These are phyloP conservation scores for Candida arabinofermentans DNA, from an alignment of 805 yeast genomes.

Conservation along the genomic window DNA sequence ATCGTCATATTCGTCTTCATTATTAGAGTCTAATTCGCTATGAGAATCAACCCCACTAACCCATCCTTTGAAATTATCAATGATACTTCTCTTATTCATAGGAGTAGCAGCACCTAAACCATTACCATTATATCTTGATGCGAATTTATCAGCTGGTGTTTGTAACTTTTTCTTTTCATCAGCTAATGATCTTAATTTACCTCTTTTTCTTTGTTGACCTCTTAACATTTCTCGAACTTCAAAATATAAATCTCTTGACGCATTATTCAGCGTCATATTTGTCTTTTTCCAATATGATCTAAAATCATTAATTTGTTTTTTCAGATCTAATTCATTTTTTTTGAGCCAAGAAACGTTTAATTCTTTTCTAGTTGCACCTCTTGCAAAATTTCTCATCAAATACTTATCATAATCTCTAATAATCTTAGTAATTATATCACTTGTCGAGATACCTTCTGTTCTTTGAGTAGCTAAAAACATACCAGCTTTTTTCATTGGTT, in stretches of 20 bases:
- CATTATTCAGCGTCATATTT: slow-evolving; percentile 61
- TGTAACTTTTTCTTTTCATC: slow-evolving; percentile 17
- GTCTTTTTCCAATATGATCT: slow-evolving; percentile 80
- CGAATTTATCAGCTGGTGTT: slow-evolving; percentile 66
- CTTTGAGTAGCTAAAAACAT: slow-evolving; percentile 92
- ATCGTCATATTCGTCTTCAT: slow-evolving; percentile 12
- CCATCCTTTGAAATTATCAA: slow-evolving; percentile 34
- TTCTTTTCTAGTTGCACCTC: slow-evolving; percentile 96
- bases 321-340: slow-evolving; percentile 92
- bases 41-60: slow-evolving; percentile 26
- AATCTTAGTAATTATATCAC: slow-evolving; percentile 92
- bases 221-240: slow-evolving; percentile 76
- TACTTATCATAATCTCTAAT: slow-evolving; percentile 96
- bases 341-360: slow-evolving; percentile 96
- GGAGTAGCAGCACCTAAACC: slow-evolving; percentile 27
- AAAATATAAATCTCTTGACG: slow-evolving; percentile 77
- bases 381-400: slow-evolving; percentile 92
- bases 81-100: slow-evolving; percentile 21
- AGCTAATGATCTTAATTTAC: slow-evolving; percentile 2
- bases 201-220: slow-evolving; percentile 15
- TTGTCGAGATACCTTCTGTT: slow-evolving; percentile 93
- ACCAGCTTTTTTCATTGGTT: slow-evolving; percentile 86
- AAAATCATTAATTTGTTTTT: slow-evolving; percentile 84
- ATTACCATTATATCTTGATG: slow-evolving; percentile 58
- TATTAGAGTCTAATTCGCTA: slow-evolving; percentile 21